Base-by-base conservation (phyloP, 345 rosid genomes). In the Heritiera fomes region DNA sequence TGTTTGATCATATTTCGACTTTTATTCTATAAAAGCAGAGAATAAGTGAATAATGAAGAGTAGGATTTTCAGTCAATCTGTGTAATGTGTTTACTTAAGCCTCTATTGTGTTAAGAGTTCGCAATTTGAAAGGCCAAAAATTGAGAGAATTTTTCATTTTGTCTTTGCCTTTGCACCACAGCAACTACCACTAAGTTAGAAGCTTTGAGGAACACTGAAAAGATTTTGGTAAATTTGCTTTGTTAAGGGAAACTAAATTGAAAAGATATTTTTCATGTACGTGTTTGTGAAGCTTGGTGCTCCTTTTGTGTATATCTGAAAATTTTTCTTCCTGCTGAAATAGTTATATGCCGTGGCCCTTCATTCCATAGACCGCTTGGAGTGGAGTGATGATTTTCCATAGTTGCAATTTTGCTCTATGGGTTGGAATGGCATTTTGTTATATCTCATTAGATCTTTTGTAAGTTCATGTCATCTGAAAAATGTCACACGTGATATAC, bases 271-370 rank as follows among this genome's bases (percentile, higher is more conserved):
- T 38, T 14, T 45, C 76, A 58, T 58, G 50, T 40, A 58, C 4
- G 65, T 41, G 40, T 38, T 76, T 76, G 49, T 63, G 78, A 73
- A 55, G 77, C 30, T 56, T 4, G 18, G 6, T 46, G 40, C 52
- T 58, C 13, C 23, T 43, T 75, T 23, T 41, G 65, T 59, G 18
- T 43, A 23, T 59, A 23, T 13, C 55, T 20, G 7, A 14, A 62
- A 12, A 11, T 18, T 56, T 74, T 28, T 4, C 66, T 17, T 73
- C 40, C 40, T 45, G 38, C 68, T 47, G 43, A 14, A 45, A 45
- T 30, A 20, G 11, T 75, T 47, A 75, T 59, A 75, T 60, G 15
- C 67, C 61, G 7, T 71, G 43, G 75, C 38, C 38, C 56, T 69
- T 69, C 56, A 69, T 13, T 23, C 56, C 56, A 47, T 69, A n/a